Evolutionary conservation across 108 stramenopile species (phyloP), one percentile per base, ranked within the genome.

Genomic region (Nitzschia putrida): DNA sequence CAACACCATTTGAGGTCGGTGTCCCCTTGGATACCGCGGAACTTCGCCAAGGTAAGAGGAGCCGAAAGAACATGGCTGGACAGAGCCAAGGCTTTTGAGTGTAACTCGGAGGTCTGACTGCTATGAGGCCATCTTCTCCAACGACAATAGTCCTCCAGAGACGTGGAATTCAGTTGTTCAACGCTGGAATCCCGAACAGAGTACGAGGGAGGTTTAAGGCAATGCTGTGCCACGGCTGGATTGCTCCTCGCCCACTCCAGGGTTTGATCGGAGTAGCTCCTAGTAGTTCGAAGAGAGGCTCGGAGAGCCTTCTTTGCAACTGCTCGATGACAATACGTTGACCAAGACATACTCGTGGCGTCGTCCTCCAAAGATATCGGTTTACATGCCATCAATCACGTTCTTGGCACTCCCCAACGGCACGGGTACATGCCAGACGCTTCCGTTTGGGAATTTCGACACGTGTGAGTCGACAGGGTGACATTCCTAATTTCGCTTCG

Each of bases 31-130:
- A n/a, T 23, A 29, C 24, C 38, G 34, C 0, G 20, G n/a, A 61
- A 71, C 12, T 41, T 55, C 18, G 76, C 88, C 18, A 90, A 45
- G 3, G 92, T 93, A 37, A 93, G 69, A 0, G 92, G 92, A 29
- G 88, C 83, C 7, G 92, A 87, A 9, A 93, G 77, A 3, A 89
- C 73, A 65, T 93, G 92, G 47, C 79, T 86, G 29, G 82, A 58
- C 11, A 93, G 64, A 1, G 81, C 78, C 25, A 77, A 39, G 25
- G 88, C 80, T 42, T 72, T 55, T 24, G 72, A 58, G 1, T 26
- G 23, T 14, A 52, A 50, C 21, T 80, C 69, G 9, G 34, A 37
- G 26, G 53, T 61, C 7, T 40, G 21, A n/a, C 13, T 21, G 12
- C 56, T n/a, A 23, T 64, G 50, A 22, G 40, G 52, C 84, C 89